Percentiles rank a stretch among this genome's conserved stretches.
phyloP scores from a whole-genome alignment of 1,284 basidiomycete species.

The Cryptococcus depauperatus region DNA sequence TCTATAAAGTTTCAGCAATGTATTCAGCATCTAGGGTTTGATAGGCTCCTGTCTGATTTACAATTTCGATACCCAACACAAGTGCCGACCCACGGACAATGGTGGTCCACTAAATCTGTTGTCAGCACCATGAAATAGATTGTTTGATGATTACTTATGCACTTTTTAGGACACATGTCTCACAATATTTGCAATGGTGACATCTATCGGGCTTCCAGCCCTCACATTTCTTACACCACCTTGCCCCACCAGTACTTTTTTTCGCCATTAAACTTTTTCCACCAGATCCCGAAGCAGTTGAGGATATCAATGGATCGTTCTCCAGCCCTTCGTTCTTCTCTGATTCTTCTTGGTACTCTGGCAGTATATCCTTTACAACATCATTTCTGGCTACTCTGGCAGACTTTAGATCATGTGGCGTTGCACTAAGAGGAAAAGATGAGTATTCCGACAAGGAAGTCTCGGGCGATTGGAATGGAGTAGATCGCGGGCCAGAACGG shows the following conservation, averaged over 20 bases:
- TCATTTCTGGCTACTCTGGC: constrained; percentile 20
- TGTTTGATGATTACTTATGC: constrained; percentile 48
- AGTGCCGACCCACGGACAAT: constrained; percentile 78
- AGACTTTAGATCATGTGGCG: constrained; percentile 18
- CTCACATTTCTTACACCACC: constrained; percentile 43
- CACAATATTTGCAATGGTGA: constrained; percentile 72
- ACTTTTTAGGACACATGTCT: constrained; percentile 73
- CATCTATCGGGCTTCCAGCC: constrained; percentile 65
- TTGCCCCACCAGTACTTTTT: constrained; percentile 24
- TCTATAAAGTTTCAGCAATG: constrained; percentile 37
- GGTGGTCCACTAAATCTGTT: constrained; percentile 55
- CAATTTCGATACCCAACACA: constrained; percentile 77
- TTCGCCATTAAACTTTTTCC: constrained; percentile 25
- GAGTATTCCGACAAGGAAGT: no score
- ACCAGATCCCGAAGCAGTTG: neutral
- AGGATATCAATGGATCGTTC: neutral
- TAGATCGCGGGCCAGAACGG: no score
- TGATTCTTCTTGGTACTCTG: neutral
- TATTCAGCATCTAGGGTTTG: neutral
- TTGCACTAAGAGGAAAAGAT: constrained; percentile 23
- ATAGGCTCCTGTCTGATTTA: constrained; percentile 10
- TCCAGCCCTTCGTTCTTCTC: neutral
- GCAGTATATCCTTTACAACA: constrained; percentile 6
- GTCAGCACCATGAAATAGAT: neutral
- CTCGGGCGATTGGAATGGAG: no score